Conservation (phyloP, 2,329 filamentous ascomycete genomes). For the Corynespora cassiicola region DNA sequence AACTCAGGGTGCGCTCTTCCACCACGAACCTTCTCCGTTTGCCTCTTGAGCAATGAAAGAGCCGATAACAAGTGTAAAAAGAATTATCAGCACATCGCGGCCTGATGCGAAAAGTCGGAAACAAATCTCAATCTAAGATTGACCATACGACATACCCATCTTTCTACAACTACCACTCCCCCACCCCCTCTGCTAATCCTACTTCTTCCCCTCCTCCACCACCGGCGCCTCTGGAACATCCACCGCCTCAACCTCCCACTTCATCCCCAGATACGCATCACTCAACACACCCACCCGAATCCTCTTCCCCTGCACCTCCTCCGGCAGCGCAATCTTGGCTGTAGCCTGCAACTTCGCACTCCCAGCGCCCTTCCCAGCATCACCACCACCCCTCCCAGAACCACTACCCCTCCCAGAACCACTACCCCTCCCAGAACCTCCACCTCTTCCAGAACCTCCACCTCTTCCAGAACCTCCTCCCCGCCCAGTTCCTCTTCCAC, state of each 20-base stretch:
- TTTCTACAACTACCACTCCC: too few relatives aligned
- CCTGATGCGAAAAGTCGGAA: too few relatives aligned
- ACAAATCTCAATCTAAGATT: too few relatives aligned
- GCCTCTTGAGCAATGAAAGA: too few relatives aligned
- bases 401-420: conserved; percentile 5
- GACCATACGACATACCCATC: too few relatives aligned
- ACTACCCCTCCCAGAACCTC: too few relatives aligned
- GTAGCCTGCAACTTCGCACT: conserved; percentile 58
- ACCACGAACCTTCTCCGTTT: too few relatives aligned
- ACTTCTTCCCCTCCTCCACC: conserved; percentile 36
- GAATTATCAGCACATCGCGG: too few relatives aligned
- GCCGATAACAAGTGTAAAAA: too few relatives aligned
- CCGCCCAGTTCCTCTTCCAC: conserved; percentile 4
- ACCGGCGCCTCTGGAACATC: conserved; percentile 54
- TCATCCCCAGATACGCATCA: conserved; percentile 84
- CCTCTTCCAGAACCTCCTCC: conserved; percentile 28
- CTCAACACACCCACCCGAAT: conserved; percentile 81
- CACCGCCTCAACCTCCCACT: conserved; percentile 62
- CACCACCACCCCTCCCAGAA: conserved; percentile 18
- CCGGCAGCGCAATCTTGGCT: conserved; percentile 67
- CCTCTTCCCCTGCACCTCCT: conserved; percentile 60
- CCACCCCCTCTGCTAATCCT: conserved; percentile 23
- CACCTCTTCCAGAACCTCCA: too few relatives aligned
- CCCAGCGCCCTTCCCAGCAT: conserved; percentile 18
- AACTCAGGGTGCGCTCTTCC: too few relatives aligned